A percentile compares a stretch with the other conserved stretches of the same genome.
These are phyloP conservation scores for Exophiala spinifera DNA, from an alignment of 2,329 filamentous ascomycete species.

Conservation along the genomic window DNA sequence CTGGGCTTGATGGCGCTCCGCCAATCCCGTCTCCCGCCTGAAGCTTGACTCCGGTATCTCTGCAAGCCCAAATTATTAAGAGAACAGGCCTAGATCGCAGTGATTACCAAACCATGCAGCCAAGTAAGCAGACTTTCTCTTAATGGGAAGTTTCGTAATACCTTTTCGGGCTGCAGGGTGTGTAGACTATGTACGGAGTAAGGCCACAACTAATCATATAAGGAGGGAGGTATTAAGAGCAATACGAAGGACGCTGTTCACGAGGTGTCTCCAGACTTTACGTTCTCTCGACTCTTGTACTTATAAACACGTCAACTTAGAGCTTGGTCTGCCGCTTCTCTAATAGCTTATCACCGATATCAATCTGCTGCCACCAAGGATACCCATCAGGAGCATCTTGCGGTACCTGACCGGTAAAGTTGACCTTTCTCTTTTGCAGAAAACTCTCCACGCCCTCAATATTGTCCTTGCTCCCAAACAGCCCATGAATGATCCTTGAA, in stretches of 20 bases:
- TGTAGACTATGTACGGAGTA: no score
- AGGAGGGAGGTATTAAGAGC: no score
- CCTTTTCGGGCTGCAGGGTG: not conserved
- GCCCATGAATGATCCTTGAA: conserved; percentile 39
- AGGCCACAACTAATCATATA: no score
- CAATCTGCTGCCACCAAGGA: conserved; percentile 66
- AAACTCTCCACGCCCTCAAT: conserved; percentile 68
- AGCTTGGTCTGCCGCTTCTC: conserved; percentile 15
- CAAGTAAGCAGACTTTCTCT: not conserved
- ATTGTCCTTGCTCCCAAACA: conserved; percentile 55
- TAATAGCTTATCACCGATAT: conserved; percentile 34
- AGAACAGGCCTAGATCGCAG: not conserved
- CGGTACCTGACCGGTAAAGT: conserved; percentile 61
- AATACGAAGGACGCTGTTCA: no score
- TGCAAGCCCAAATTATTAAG: not conserved
- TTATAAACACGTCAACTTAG: not conserved
- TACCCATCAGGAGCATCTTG: conserved; percentile 58
- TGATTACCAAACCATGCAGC: conserved; percentile 2
- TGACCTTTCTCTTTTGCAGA: conserved; percentile 63
- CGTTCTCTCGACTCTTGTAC: no score
- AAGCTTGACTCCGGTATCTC: not conserved
- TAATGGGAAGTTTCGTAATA: not conserved
- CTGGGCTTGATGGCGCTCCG: conserved; percentile 3
- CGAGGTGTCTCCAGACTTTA: no score
- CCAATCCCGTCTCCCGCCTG: conserved; percentile 11